Conservation (phyloP, 148 eudicot species). For the Diospyros lotus region DNA sequence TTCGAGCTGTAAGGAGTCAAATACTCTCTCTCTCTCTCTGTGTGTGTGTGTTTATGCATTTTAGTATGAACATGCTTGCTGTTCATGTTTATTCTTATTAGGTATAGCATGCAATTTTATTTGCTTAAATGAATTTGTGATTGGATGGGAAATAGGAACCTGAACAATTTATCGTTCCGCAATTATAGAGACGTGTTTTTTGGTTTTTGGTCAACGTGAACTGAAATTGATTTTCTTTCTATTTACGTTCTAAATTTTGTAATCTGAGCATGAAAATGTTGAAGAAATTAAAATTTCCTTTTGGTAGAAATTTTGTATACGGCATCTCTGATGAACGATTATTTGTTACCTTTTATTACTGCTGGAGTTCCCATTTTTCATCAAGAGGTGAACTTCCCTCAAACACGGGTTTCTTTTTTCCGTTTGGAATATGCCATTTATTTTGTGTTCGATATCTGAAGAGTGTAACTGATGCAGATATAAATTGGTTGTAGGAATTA, state of each 20-base stretch:
- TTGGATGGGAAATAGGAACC: not conserved
- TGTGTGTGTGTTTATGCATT: not conserved
- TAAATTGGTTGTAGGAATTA: not conserved
- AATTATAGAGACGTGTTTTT: too few relatives aligned
- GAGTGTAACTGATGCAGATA: not conserved
- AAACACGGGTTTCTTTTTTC: not conserved
- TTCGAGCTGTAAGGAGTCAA: conserved; percentile 25
- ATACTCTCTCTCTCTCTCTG: not conserved
- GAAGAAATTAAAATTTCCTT: not conserved
- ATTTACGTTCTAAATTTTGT: not conserved
- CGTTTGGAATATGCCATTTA: not conserved
- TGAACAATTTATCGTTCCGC: too few relatives aligned
- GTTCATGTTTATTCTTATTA: not conserved
- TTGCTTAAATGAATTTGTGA: not conserved
- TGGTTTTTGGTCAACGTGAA: too few relatives aligned
- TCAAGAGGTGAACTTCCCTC: too few relatives aligned
- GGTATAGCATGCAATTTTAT: not conserved
- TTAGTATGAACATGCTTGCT: not conserved
- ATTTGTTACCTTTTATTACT: not conserved
- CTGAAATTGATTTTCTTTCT: not conserved
- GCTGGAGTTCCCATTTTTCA: too few relatives aligned
- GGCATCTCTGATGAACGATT: not conserved
- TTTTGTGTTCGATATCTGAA: not conserved
- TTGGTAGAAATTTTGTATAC: not conserved
- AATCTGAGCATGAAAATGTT: conserved; percentile 4